Base-by-base conservation (phyloP, 345 rosid genomes). In the Balakata baccata region DNA sequence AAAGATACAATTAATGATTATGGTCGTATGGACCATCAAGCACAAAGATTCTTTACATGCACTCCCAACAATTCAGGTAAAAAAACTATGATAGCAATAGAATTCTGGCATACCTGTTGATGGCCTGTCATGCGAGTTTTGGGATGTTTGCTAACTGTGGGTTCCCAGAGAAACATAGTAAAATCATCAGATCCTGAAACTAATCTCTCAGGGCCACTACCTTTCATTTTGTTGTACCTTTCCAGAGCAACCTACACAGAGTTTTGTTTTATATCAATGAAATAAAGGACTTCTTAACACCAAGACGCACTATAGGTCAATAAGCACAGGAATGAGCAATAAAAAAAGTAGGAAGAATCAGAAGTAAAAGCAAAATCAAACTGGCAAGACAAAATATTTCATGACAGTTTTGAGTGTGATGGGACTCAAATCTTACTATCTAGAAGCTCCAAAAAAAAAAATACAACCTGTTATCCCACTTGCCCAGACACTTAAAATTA, bases 131-230 rank as follows among this genome's bases (percentile, higher is more conserved):
- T 84, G 9, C 90, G 97, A 50, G 88, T 84, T 82, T 85, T 92
- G 23, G 89, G 84, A 74, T 92, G 96, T 73, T 94, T 89, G 84
- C 89, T 86, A 66, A 84, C 83, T 68, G 92, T 82, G 68, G 97
- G 98, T 65, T 94, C 97, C 98, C 97, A 94, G 34, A 94, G 94
- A 69, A 94, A 89, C 98, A 94, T 89, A 6, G 98, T 94, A 78
- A 83, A 87, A 86, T 94, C 98, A 84, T 94, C 97, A 75, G 97
- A 94, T 61, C 97, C 98, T 52, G 97, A 92, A 53, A 94, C 98
- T 81, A 92, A 84, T 84, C 98, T 86, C 86, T 94, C 97, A 76
- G 96, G 94, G 50, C 88, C 85, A 65, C 74, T 82, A 66, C 97
- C 96, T 77, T 86, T 94, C 86, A 89, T 82, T 82, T 89, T 86